Conservation (phyloP, 805 yeast species). For the Cyberlindnera samutprakarnensis region DNA sequence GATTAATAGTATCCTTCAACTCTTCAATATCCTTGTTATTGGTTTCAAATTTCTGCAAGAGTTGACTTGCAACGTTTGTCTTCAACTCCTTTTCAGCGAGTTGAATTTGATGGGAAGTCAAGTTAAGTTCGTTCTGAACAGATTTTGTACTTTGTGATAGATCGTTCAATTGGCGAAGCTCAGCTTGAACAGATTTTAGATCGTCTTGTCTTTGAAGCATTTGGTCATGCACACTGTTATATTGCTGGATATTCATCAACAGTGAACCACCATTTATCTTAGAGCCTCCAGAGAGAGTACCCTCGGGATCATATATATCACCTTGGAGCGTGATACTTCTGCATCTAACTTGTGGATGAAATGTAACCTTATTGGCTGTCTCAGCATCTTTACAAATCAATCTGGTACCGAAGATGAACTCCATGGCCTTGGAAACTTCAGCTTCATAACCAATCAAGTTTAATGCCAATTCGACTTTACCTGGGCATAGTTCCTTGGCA, state of each 20-base stretch:
- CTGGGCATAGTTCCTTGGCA: conserved; percentile 77
- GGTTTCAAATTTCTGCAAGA: conserved; percentile 42
- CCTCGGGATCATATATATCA: conserved; percentile 93
- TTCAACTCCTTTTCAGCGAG: conserved; percentile 47
- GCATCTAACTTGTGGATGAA: conserved; percentile 71
- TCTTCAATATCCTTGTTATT: conserved; percentile 38
- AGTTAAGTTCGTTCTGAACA: conserved; percentile 50
- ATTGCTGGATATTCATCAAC: conserved; percentile 58
- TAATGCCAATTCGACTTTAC: conserved; percentile 83
- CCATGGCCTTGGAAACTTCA: conserved; percentile 76
- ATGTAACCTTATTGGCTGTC: conserved; percentile 83
- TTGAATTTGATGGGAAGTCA: conserved; percentile 52
- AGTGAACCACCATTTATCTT: conserved; percentile 52
- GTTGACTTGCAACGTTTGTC: conserved; percentile 46
- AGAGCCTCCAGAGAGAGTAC: conserved; percentile 94
- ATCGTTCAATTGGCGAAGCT: conserved; percentile 34
- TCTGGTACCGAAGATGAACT: conserved; percentile 85
- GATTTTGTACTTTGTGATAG: conserved; percentile 43
- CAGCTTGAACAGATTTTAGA: conserved; percentile 30
- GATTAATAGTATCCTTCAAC: conserved; percentile 31
- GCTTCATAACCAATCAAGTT: conserved; percentile 68
- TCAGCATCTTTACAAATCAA: conserved; percentile 82
- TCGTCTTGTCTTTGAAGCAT: conserved; percentile 35
- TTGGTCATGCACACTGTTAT: conserved; percentile 37
- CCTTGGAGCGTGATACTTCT: conserved; percentile 89